phyloP scores from a whole-genome alignment of 192 early-diverging fungal species.

The Coemansia sp. region DNA sequence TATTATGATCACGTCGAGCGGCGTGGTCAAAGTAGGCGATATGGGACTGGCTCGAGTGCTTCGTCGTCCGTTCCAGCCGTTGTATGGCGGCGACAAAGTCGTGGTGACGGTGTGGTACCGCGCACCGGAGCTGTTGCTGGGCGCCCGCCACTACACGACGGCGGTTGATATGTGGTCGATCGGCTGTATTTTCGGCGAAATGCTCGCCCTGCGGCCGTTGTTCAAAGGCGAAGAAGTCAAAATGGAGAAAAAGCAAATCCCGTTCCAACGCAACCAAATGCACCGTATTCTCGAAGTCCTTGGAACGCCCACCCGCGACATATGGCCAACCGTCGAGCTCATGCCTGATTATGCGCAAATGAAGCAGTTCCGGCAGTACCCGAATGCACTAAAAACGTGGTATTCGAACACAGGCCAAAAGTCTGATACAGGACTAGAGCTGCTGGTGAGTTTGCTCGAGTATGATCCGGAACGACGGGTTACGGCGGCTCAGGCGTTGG shows the following conservation, averaged over 20 bases:
- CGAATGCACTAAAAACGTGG: constrained; percentile 42
- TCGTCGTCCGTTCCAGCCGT: constrained; percentile 65
- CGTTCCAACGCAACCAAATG: constrained; percentile 84
- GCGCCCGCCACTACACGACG: constrained; percentile 83
- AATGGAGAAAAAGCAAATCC: constrained; percentile 79
- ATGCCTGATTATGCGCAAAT: constrained; percentile 68
- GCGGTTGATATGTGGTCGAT: constrained; percentile 76
- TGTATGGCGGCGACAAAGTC: constrained; percentile 81
- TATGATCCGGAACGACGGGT: constrained; percentile 79
- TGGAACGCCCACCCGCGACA: constrained; percentile 81
- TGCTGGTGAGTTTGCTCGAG: constrained; percentile 72
- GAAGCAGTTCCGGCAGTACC: constrained; percentile 60
- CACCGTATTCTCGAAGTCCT: constrained; percentile 81
- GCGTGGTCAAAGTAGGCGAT: constrained; percentile 92
- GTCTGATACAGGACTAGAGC: constrained; percentile 60
- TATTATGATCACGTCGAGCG: constrained; percentile 81
- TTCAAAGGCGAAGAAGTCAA: constrained; percentile 90
- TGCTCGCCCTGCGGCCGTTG: constrained; percentile 76
- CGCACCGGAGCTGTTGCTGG: constrained; percentile 86
- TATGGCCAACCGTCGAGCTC: constrained; percentile 70
- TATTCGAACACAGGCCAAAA: constrained; percentile 46
- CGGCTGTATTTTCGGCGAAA: constrained; percentile 94
- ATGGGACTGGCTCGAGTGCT: constrained; percentile 86
- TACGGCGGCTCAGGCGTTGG: constrained; percentile 71
- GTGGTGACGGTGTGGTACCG: constrained; percentile 98